Evolutionary conservation across 208 protist species (phyloP).

Genomic region (Trypanosoma boissoni): DNA sequence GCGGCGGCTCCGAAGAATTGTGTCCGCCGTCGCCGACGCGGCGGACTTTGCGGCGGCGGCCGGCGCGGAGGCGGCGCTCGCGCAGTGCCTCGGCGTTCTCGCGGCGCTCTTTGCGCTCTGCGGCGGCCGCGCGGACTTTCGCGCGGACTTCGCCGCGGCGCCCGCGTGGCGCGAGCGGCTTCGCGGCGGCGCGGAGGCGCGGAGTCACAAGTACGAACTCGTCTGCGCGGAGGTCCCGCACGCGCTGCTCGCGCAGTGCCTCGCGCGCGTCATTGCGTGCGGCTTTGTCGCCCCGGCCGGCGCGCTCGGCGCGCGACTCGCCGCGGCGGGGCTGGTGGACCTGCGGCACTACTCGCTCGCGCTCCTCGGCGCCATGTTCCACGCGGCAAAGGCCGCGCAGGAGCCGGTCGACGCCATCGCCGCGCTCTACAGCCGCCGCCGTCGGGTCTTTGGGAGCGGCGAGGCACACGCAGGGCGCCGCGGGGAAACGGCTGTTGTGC

Average conservation of each 20-base stretch:
- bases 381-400: slow-evolving; percentile 28
- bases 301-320: slow-evolving; percentile 38
- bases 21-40: background rate
- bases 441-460: slow-evolving; percentile 46
- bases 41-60: slow-evolving; percentile 5
- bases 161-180: no score
- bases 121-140: background rate
- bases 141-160: background rate
- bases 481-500: slow-evolving; percentile 1
- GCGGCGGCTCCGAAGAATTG: slow-evolving; percentile 37
- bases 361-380: slow-evolving; percentile 63
- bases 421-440: slow-evolving; percentile 28
- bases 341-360: slow-evolving; percentile 57
- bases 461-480: background rate
- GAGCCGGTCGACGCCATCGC: slow-evolving; percentile 11
- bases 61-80: slow-evolving; percentile 32
- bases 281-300: slow-evolving; percentile 44
- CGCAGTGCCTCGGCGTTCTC: slow-evolving; percentile 32
- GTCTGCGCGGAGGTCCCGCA: slow-evolving; percentile 75
- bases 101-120: slow-evolving; percentile 20
- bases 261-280: slow-evolving; percentile 41
- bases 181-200: no score
- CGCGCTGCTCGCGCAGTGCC: slow-evolving; percentile 28
- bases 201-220: background rate
- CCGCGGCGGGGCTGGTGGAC: slow-evolving; percentile 52